Evolutionary conservation across 2,329 filamentous ascomycete genomes (phyloP).

Genomic region (Talaromyces rugulosus): DNA sequence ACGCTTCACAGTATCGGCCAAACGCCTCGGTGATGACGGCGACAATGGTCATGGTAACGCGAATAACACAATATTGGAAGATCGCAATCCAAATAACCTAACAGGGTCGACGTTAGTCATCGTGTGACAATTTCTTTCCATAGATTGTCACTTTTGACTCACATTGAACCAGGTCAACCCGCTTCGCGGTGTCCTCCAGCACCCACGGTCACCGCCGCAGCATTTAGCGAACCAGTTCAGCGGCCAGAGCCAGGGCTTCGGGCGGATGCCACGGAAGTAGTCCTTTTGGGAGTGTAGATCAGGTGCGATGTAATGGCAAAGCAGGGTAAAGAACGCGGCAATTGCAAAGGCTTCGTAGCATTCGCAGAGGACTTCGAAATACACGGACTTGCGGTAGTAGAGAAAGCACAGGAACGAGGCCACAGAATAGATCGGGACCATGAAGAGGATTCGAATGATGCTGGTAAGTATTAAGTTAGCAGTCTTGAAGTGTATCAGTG

Average conservation of each 20-base stretch:
- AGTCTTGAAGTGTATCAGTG: background rate
- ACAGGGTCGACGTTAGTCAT: background rate
- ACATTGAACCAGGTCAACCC: slow-evolving; percentile 88
- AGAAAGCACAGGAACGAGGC: slow-evolving; percentile 69
- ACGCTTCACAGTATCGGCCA: slow-evolving; percentile 71
- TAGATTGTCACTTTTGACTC: slow-evolving; percentile 4
- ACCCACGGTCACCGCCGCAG: slow-evolving; percentile 64
- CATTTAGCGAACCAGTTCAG: slow-evolving; percentile 66
- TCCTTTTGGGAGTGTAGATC: slow-evolving; percentile 76
- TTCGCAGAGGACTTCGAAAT: slow-evolving; percentile 75
- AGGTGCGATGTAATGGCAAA: slow-evolving; percentile 76
- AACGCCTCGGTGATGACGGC: slow-evolving; percentile 69
- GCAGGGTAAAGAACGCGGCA: slow-evolving; percentile 76
- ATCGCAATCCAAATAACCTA: slow-evolving; percentile 67
- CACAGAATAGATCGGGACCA: slow-evolving; percentile 76
- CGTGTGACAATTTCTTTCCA: background rate
- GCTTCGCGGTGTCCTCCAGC: slow-evolving; percentile 70
- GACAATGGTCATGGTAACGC: slow-evolving; percentile 73
- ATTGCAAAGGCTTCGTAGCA: slow-evolving; percentile 90
- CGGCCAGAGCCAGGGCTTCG: slow-evolving; percentile 72
- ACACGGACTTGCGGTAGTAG: slow-evolving; percentile 73
- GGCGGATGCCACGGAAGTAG: slow-evolving; percentile 67
- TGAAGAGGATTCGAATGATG: slow-evolving; percentile 83
- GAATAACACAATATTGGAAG: slow-evolving; percentile 82
- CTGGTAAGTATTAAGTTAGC: slow-evolving; percentile 34